A percentile compares a stretch with the other conserved stretches of the same genome.
phyloP scores from a whole-genome alignment of 306 rosid species.

The Castanea mollissima region DNA sequence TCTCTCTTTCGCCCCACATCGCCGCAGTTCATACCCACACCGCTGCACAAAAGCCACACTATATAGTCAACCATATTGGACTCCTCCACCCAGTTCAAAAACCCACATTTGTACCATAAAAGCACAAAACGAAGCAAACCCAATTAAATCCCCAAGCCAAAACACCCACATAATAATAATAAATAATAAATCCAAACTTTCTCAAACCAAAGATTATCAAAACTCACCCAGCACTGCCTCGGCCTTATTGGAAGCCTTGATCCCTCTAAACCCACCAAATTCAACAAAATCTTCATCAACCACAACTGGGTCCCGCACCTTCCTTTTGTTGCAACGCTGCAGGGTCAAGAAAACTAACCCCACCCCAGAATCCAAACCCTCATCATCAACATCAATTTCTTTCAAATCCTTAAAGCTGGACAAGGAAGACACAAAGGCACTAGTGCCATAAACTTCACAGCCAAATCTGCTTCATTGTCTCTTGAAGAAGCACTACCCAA shows the following conservation, averaged over 20 bases:
- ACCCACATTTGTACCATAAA: too few species aligned
- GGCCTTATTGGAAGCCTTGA: constrained; percentile 27
- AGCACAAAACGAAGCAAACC: constrained; percentile 9
- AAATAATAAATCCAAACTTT: not conserved
- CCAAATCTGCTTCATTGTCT: too few species aligned
- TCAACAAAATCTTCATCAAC: constrained; percentile 18
- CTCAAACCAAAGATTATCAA: not conserved
- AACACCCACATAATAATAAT: not conserved
- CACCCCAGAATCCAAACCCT: too few species aligned
- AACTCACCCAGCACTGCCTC: constrained; percentile 33
- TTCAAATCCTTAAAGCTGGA: too few species aligned
- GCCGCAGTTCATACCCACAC: too few species aligned
- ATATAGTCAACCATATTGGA: constrained; percentile 21
- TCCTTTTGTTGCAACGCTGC: too few species aligned
- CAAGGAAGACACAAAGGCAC: too few species aligned
- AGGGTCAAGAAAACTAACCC: too few species aligned
- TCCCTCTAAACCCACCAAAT: not conserved
- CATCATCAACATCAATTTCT: too few species aligned
- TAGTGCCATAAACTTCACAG: too few species aligned
- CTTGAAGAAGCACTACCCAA: too few species aligned
- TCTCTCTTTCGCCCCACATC: too few species aligned
- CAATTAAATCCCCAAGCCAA: not conserved
- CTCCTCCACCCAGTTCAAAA: constrained; percentile 1
- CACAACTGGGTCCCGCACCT: constrained; percentile 2
- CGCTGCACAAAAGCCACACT: constrained; percentile 19